Evolutionary conservation across 805 yeast genomes (phyloP).

Genomic region (Lipomyces mesembrius): DNA sequence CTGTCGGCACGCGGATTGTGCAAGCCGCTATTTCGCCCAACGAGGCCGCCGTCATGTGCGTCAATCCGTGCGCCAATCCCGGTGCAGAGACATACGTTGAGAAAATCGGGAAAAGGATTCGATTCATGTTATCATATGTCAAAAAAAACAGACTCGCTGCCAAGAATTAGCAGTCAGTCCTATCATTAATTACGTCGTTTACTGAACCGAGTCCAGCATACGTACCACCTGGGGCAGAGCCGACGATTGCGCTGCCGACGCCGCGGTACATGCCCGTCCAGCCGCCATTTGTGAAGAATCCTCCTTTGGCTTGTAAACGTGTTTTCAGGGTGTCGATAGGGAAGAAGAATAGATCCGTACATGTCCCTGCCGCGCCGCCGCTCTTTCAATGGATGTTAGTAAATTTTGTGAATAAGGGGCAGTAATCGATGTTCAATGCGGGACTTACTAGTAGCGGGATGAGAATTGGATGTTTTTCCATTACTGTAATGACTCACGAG

Average conservation of each 20-base stretch:
- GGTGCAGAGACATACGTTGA: slow-evolving; percentile 13
- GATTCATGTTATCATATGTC: slow-evolving; percentile 80
- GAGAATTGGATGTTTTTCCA: slow-evolving; percentile 36
- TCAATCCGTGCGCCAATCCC: slow-evolving; percentile 48
- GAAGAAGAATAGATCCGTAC: slow-evolving; percentile 91
- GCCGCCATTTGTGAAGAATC: slow-evolving; percentile 91
- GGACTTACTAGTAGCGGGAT: slow-evolving; percentile 34
- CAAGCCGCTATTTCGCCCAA: slow-evolving; percentile 94
- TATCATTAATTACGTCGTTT: no score
- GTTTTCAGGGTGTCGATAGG: slow-evolving; percentile 97
- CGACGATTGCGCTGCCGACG: slow-evolving; percentile 88
- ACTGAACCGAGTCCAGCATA: background rate
- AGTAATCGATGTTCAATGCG: no score
- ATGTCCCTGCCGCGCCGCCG: slow-evolving; percentile 96
- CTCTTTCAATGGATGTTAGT: slow-evolving; percentile 48
- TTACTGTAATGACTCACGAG: slow-evolving; percentile 6
- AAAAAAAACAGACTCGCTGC: slow-evolving; percentile 74
- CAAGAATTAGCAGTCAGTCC: no score
- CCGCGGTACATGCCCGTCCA: slow-evolving; percentile 91
- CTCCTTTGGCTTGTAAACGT: slow-evolving; percentile 92
- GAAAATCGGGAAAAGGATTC: slow-evolving; percentile 39
- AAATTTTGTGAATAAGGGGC: background rate
- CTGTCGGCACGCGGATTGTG: slow-evolving; percentile 93
- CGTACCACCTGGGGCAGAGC: slow-evolving; percentile 78
- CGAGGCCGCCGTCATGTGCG: slow-evolving; percentile 89